Conservation (phyloP, 257 asterid genomes). For the Agastache rugosa region DNA sequence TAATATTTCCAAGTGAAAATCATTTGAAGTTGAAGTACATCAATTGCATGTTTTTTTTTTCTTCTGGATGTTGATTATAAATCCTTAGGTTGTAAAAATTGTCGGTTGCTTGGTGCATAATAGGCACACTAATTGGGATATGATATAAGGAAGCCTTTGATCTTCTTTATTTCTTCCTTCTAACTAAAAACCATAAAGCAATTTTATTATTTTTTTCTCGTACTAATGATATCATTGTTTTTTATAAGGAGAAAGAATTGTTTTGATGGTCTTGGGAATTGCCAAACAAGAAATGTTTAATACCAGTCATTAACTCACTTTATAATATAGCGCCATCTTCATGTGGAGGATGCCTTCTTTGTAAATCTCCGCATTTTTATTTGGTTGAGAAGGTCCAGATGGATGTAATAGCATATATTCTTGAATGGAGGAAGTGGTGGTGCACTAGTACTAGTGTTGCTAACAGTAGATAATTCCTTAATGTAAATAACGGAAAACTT, state of each 20-base stretch:
- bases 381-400: not conserved
- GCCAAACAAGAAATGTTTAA: not conserved
- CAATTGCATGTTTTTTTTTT: not conserved
- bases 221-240: not conserved
- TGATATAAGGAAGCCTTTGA: not conserved
- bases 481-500: not conserved
- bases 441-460: not conserved
- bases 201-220: too few species aligned
- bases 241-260: not conserved
- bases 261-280: not conserved
- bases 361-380: not conserved
- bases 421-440: not conserved
- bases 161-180: not conserved
- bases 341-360: not conserved
- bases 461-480: not conserved
- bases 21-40: conserved; percentile 6
- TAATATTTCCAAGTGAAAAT: conserved; percentile 3
- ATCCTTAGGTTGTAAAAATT: not conserved
- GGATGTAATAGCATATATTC: not conserved
- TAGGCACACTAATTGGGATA: not conserved
- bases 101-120: not conserved
- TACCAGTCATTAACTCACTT: not conserved
- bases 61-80: not conserved
- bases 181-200: not conserved
- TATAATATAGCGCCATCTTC: not conserved